phyloP scores from a whole-genome alignment of 2,329 filamentous ascomycete genomes.

The Calonectria hongkongensis region DNA sequence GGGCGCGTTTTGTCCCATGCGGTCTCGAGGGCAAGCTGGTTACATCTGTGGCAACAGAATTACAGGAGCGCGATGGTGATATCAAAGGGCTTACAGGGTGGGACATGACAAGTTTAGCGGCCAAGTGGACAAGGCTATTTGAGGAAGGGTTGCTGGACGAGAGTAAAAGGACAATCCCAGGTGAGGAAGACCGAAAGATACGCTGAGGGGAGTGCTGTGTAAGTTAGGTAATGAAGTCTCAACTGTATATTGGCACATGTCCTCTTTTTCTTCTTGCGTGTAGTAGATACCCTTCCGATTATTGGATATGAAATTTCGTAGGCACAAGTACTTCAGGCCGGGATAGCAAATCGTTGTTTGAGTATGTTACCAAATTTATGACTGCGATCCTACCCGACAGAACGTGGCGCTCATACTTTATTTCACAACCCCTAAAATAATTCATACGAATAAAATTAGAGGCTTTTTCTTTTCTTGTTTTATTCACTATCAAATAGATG shows the following conservation, averaged over 20 bases:
- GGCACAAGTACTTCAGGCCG: background rate
- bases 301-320: background rate
- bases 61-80: slow-evolving; percentile 49
- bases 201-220: background rate
- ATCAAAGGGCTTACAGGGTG: slow-evolving; percentile 42
- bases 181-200: slow-evolving; percentile 38
- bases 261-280: background rate
- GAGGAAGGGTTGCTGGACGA: slow-evolving; percentile 58
- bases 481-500: too few species aligned
- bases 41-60: slow-evolving; percentile 81
- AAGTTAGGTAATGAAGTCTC: background rate
- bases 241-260: background rate
- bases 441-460: too few species aligned
- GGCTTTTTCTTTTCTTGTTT: too few species aligned
- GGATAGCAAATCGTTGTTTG: background rate
- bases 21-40: slow-evolving; percentile 87
- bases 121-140: slow-evolving; percentile 59
- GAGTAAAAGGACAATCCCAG: slow-evolving; percentile 49
- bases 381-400: too few species aligned
- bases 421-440: too few species aligned
- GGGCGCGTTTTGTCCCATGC: slow-evolving; percentile 89
- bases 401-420: too few species aligned
- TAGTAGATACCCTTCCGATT: slow-evolving; percentile 7
- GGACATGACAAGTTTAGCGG: slow-evolving; percentile 56
- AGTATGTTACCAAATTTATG: background rate